A percentile compares a stretch with the other conserved stretches of the same genome.
These are phyloP conservation scores for Powellomyces hirtus DNA, from an alignment of 192 early-diverging fungal genomes.

Conservation along the genomic window DNA sequence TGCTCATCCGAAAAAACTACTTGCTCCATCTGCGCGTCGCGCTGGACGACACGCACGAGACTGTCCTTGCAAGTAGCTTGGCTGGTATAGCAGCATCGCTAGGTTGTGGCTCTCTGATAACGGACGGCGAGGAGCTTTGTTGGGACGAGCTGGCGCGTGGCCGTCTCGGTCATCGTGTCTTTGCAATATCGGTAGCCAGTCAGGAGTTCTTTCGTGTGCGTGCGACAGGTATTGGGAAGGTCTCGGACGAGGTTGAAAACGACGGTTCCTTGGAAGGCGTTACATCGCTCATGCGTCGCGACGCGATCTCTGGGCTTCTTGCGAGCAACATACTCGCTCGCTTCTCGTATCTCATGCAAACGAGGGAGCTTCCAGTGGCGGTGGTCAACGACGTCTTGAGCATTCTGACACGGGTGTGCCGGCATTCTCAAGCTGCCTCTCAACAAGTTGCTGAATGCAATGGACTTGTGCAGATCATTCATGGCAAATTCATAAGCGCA, in stretches of 20 bases:
- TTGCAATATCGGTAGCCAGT: slow-evolving; percentile 12
- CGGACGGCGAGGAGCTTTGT: slow-evolving; percentile 25
- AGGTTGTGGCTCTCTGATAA: slow-evolving; percentile 29
- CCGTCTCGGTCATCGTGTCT: slow-evolving; percentile 36
- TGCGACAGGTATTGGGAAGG: slow-evolving; percentile 1
- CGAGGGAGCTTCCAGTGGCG: slow-evolving; percentile 27
- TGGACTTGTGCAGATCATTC: slow-evolving; percentile 43
- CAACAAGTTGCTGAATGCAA: slow-evolving; percentile 48
- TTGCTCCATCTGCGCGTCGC: slow-evolving; percentile 60
- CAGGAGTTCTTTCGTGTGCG: slow-evolving; percentile 31
- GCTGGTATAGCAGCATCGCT: slow-evolving; percentile 37
- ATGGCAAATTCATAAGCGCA: neutral
- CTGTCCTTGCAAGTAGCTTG: slow-evolving; percentile 53
- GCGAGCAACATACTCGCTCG: slow-evolving; percentile 60
- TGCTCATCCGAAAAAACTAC: slow-evolving; percentile 44
- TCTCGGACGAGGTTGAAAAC: slow-evolving; percentile 26
- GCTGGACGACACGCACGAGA: slow-evolving; percentile 64
- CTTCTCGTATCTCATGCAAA: slow-evolving; percentile 54
- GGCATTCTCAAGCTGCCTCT: slow-evolving; percentile 38
- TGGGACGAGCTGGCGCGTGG: slow-evolving; percentile 42
- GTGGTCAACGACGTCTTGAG: slow-evolving; percentile 44
- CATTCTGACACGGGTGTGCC: slow-evolving; percentile 49
- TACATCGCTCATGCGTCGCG: slow-evolving; percentile 29
- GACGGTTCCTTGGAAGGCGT: slow-evolving; percentile 48
- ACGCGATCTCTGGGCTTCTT: slow-evolving; percentile 59